These are phyloP conservation scores for Colletotrichum sp. DNA, from an alignment of 2,329 filamentous ascomycete species.

Conservation along the genomic window DNA sequence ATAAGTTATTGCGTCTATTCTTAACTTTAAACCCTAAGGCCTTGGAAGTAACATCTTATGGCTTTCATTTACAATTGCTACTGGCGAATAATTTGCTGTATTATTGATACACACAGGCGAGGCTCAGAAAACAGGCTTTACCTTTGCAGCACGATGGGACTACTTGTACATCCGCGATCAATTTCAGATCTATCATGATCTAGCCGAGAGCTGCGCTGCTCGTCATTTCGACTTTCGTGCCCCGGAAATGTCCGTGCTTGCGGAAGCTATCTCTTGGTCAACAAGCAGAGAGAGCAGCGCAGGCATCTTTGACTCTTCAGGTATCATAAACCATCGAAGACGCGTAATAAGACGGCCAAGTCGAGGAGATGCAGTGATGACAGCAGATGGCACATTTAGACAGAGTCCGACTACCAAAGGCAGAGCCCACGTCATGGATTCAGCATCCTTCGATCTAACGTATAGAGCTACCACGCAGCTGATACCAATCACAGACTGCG, in stretches of 20 bases:
- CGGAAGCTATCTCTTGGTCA: not conserved
- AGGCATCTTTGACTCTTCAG: not conserved
- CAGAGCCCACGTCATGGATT: not conserved
- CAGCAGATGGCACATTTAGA: not conserved
- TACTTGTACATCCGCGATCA: fast-evolving
- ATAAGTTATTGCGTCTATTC: not conserved
- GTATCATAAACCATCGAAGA: not conserved
- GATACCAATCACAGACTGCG: not conserved
- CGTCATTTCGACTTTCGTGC: not conserved
- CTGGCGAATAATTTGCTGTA: fast-evolving
- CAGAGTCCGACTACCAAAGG: not conserved
- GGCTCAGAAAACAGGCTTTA: too few species aligned
- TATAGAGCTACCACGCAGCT: not conserved
- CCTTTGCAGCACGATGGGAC: fast-evolving
- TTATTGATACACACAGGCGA: not conserved
- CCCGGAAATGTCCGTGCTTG: fast-evolving
- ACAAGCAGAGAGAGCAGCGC: not conserved
- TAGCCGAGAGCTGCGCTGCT: fast-evolving
- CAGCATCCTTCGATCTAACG: not conserved
- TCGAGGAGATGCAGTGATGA: not conserved
- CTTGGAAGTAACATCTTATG: not conserved
- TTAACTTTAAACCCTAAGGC: not conserved
- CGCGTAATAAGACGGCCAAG: not conserved
- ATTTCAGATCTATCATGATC: not conserved
- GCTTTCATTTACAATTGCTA: fast-evolving